Evolutionary conservation across 768 basidiomycete genomes (phyloP).

Genomic region (Podaxis sp.): DNA sequence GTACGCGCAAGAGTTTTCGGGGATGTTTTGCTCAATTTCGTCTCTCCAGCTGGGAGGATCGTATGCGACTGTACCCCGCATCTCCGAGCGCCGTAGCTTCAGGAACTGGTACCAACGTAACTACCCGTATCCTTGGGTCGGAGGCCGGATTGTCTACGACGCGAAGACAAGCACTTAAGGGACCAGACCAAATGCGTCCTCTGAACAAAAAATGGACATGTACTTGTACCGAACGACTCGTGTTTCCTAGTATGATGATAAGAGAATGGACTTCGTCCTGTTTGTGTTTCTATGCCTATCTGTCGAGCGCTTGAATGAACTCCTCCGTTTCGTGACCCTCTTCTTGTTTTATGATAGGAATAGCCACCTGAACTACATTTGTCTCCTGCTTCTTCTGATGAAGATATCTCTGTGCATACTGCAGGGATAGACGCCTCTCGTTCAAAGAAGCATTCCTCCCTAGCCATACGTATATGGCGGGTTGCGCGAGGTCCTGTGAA

Average conservation of each 20-base stretch:
- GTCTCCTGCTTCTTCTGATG: slow-evolving; percentile 34
- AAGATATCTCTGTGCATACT: slow-evolving; percentile 58
- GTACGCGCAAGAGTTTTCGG: slow-evolving; percentile 32
- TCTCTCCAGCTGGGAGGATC: slow-evolving; percentile 79
- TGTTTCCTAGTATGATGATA: neutral
- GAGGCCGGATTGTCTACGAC: slow-evolving; percentile 62
- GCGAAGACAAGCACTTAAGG: neutral
- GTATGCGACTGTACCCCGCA: slow-evolving; percentile 80
- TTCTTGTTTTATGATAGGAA: slow-evolving; percentile 51
- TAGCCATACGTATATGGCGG: slow-evolving; percentile 60
- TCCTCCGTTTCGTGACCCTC: slow-evolving; percentile 53
- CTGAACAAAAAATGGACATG: slow-evolving; percentile 1
- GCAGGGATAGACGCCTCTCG: slow-evolving; percentile 49
- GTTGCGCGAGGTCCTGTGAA: slow-evolving; percentile 30
- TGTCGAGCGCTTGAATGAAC: slow-evolving; percentile 37
- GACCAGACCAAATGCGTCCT: neutral
- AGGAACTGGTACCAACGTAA: slow-evolving; percentile 93
- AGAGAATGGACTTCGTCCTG: neutral
- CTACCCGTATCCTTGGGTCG: slow-evolving; percentile 88
- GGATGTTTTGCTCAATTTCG: slow-evolving; percentile 13
- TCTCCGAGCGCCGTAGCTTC: slow-evolving; percentile 72
- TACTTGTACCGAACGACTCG: neutral
- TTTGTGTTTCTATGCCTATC: neutral
- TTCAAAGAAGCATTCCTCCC: slow-evolving; percentile 46
- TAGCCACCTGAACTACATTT: slow-evolving; percentile 26